Conservation (phyloP, 352 stramenopile species). For the Peronospora farinosa region DNA sequence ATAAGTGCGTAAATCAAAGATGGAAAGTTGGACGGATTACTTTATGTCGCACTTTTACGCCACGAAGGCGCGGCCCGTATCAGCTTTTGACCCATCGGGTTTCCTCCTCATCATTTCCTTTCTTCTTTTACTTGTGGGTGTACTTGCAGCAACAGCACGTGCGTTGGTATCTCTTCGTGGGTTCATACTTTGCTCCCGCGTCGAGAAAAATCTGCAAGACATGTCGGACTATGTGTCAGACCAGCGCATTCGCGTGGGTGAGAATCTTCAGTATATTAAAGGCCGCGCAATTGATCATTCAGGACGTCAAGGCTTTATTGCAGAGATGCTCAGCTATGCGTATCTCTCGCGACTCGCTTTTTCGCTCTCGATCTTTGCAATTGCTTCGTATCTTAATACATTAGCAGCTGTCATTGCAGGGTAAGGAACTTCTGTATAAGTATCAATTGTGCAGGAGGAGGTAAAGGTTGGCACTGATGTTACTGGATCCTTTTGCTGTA, state of each 20-base stretch:
- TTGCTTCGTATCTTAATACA: slow-evolving; percentile 81
- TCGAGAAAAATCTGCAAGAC: slow-evolving; percentile 74
- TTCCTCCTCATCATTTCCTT: slow-evolving; percentile 77
- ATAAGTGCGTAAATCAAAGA: slow-evolving; percentile 3
- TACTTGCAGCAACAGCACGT: slow-evolving; percentile 45
- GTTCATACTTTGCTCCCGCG: slow-evolving; percentile 41
- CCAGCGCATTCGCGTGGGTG: slow-evolving; percentile 54
- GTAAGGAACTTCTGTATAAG: slow-evolving; percentile 10
- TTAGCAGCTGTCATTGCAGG: slow-evolving; percentile 73
- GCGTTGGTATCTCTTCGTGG: slow-evolving; percentile 37
- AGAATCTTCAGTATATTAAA: slow-evolving; percentile 72
- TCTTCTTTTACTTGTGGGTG: slow-evolving; percentile 60
- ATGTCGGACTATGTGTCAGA: slow-evolving; percentile 71
- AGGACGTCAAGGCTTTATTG: slow-evolving; percentile 72
- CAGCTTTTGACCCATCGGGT: slow-evolving; percentile 78
- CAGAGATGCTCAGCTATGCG: slow-evolving; percentile 83
- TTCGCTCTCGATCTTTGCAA: slow-evolving; percentile 61
- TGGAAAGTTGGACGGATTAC: slow-evolving; percentile 69
- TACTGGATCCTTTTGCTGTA: neutral
- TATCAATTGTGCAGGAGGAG: neutral
- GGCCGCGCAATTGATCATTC: slow-evolving; percentile 67
- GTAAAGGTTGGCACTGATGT: no score
- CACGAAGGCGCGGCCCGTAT: slow-evolving; percentile 76
- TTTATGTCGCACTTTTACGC: slow-evolving; percentile 81
- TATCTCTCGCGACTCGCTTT: slow-evolving; percentile 81